phyloP scores from a whole-genome alignment of 2,329 filamentous ascomycete genomes.

The Colletotrichum sp. region DNA sequence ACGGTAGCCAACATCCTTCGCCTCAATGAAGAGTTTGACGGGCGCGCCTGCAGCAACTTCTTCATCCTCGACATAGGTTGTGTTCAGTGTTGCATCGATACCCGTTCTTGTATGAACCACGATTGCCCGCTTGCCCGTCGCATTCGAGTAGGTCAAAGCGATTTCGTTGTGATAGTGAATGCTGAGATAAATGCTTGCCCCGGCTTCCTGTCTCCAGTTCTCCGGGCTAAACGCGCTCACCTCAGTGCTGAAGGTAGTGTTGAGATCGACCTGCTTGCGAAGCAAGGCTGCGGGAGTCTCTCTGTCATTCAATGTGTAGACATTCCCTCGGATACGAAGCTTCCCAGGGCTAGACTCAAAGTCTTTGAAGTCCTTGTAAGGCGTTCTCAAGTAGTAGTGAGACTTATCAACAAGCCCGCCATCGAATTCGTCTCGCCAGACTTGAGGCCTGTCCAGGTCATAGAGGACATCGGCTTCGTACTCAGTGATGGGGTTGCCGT shows the following conservation, averaged over 20 bases:
- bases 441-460: constrained; percentile 2
- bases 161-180: constrained; percentile 22
- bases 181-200: constrained; percentile 18
- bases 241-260: constrained; percentile 21
- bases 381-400: constrained; percentile 19
- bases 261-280: constrained; percentile 19
- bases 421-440: constrained; percentile 22
- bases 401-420: constrained; percentile 12
- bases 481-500: constrained; percentile 7
- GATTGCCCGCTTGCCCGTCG: constrained; percentile 1
- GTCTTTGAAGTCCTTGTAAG: constrained; percentile 20
- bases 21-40: constrained; percentile 19
- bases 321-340: constrained; percentile 13
- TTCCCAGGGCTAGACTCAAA: constrained; percentile 14
- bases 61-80: constrained; percentile 18
- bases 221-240: constrained; percentile 7
- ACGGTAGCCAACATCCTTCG: constrained; percentile 1
- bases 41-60: constrained; percentile 12
- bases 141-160: constrained; percentile 3
- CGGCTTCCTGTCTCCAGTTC: constrained; percentile 14
- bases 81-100: constrained; percentile 14
- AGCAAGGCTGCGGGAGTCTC: constrained; percentile 19
- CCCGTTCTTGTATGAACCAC: constrained; percentile 15
- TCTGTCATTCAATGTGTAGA: constrained; percentile 17
- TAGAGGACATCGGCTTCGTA: constrained; percentile 14